Evolutionary conservation across 169 alveolate genomes (phyloP).

Genomic region (Plasmodium gaboni): DNA sequence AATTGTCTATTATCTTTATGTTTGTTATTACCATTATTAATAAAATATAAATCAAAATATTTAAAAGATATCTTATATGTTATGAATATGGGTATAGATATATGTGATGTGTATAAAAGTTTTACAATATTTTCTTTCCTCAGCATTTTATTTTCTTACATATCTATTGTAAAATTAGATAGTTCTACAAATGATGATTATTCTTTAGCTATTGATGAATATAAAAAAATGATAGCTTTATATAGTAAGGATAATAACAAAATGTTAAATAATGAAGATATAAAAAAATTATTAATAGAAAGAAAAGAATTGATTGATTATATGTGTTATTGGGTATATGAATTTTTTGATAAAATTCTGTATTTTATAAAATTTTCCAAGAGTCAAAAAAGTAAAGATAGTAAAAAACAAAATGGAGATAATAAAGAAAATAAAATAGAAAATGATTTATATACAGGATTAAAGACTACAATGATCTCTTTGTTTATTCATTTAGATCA

Average conservation of each 20-base stretch:
- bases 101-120: constrained; percentile 71
- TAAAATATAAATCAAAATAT: constrained; percentile 38
- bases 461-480: constrained; percentile 50
- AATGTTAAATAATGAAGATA: constrained; percentile 20
- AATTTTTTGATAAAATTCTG: constrained; percentile 67
- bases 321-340: constrained; percentile 62
- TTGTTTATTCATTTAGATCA: constrained; percentile 69
- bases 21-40: constrained; percentile 59
- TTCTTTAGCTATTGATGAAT: constrained; percentile 11
- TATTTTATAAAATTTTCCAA: constrained; percentile 58
- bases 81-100: constrained; percentile 67
- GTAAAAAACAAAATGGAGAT: constrained; percentile 63
- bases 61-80: constrained; percentile 50
- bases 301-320: constrained; percentile 57
- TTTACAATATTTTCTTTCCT: constrained; percentile 65
- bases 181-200: constrained; percentile 18
- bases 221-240: constrained; percentile 15
- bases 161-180: constrained; percentile 57
- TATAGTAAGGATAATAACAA: neutral
- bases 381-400: constrained; percentile 50
- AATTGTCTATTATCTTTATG: constrained; percentile 65
- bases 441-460: constrained; percentile 64
- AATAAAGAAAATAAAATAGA: constrained; percentile 43
- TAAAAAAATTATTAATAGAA: constrained; percentile 17
- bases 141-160: constrained; percentile 63